Conservation (phyloP, 176 grass and related monocot genomes). For the Pontederia paniculata region DNA sequence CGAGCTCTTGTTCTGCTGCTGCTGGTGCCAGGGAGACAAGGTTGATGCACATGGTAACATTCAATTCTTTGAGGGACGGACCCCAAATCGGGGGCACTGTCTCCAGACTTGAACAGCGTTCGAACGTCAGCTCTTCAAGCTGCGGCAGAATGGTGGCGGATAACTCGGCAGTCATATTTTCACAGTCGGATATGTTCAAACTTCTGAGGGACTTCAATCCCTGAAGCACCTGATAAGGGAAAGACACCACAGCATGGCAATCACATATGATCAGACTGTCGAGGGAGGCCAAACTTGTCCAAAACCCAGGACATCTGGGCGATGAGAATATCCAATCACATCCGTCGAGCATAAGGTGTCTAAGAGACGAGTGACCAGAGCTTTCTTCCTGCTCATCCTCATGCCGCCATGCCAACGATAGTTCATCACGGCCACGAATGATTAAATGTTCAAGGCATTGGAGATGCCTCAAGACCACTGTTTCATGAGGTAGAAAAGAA, state of each 20-base stretch:
- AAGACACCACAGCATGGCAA: not conserved
- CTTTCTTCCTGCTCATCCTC: not conserved
- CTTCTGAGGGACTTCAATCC: not conserved
- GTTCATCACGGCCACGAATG: not conserved
- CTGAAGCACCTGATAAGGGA: not conserved
- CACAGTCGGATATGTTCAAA: not conserved
- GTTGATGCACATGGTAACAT: too few relatives aligned
- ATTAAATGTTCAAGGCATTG: not conserved
- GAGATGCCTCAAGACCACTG: not conserved
- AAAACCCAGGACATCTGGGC: not conserved
- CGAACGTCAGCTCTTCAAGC: too few relatives aligned
- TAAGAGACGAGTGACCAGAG: not conserved
- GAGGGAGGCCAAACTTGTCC: not conserved
- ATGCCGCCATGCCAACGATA: not conserved
- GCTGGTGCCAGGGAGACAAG: too few relatives aligned
- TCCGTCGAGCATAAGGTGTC: too few relatives aligned
- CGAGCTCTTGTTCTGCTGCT: too few relatives aligned
- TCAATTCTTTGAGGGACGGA: not conserved
- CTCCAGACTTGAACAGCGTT: too few relatives aligned
- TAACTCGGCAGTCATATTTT: too few relatives aligned
- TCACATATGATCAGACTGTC: not conserved
- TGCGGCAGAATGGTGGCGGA: too few relatives aligned
- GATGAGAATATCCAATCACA: too few relatives aligned
- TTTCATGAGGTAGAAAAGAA: not conserved
- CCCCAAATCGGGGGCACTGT: too few relatives aligned